Evolutionary conservation across 768 basidiomycete genomes (phyloP), one percentile per base, ranked within the genome.

Genomic region (Phylloporus sp.): DNA sequence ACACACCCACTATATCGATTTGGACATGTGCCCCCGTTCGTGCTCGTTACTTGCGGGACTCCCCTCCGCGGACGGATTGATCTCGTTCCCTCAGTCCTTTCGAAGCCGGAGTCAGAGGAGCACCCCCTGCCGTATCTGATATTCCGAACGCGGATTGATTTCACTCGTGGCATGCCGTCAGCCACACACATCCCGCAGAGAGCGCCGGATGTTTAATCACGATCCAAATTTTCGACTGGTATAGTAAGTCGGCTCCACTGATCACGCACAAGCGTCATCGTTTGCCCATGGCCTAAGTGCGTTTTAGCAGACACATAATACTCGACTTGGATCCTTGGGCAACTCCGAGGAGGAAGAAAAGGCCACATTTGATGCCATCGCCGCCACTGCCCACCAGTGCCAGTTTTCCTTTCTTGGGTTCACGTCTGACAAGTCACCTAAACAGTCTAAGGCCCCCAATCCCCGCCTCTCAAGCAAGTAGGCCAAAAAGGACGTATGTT

Each of bases 31-130:
- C 14, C 29, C 34, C n/a, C 38, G 13, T 29, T 42, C 35, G 33
- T 35, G 9, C 50, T 22, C 8, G n/a, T 33, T 13, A 40, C 24
- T 28, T 23, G 44, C 49, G 54, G 46, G 38, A 42, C 42, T 44
- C 59, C 50, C 48, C 46, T 60, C 58, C 55, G 58, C 58, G 58
- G 51, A 58, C 53, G 56, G 59, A n/a, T 43, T 54, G 49, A 55
- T 58, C 46, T 29, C 9, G 31, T 50, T 49, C 58, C 56, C 43
- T 44, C 37, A 6, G 29, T 21, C 43, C 45, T 45, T 55, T 48
- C 46, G 46, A 60, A 54, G 51, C 34, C 48, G 46, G 46, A 49
- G 49, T 14, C 2, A 8, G 36, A 38, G 49, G 48, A 44, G 48
- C 39, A 8, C 27, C 44, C 38, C 32, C 23, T 44, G 15, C 46